Base-by-base conservation (phyloP, 2,329 filamentous ascomycete genomes). In the Harringtonia aguacate region DNA sequence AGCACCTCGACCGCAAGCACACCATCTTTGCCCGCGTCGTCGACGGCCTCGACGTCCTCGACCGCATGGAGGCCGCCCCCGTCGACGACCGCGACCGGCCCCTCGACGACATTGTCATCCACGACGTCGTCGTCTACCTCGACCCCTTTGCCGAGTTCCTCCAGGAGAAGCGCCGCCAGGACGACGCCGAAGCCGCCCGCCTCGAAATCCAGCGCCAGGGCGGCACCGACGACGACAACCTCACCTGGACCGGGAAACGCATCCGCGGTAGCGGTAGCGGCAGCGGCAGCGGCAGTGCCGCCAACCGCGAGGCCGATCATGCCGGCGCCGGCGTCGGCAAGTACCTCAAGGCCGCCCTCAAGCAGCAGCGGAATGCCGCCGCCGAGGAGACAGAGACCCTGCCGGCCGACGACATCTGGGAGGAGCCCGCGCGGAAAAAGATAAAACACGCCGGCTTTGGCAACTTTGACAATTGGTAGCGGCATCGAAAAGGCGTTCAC, bases 71-170 rank as follows among this genome's bases (percentile, higher is more conserved):
- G 63, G 75, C 75, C 12, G 77, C 81, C 15, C 79, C 84, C 2
- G 83, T 81, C 0, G 86, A 89, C 53, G 77, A 79, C n/a, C 77
- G 70, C 17, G 83, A 88, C 59, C 71, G 83, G 8, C 92, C 92
- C 0, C 68, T 82, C 0, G 75, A 84, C 42, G 84, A 90, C 45
- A 84, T 95, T 47, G 65, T 79, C 48, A 92, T 98, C 55, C 76
- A 83, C 52, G 84, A 94, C 47, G 72, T 95, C 0, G 79, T 86
- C 0, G 79, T 98, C 7, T 92, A 94, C 51, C 77, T 97, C 8
- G 90, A 98, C 59, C 92, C 92, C 0, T 98, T 98, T 57, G 88
- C 88, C 48, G 90, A 97, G 63, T 98, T 94, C 57, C 70, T 87
- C 57, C 84, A 83, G 53, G 75, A 89, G 58, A 83, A 80, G 53